A percentile compares a stretch with the other conserved stretches of the same genome.
phyloP scores from a whole-genome alignment of 495 filamentous ascomycete species.

The Aspergillus haitiensis region DNA sequence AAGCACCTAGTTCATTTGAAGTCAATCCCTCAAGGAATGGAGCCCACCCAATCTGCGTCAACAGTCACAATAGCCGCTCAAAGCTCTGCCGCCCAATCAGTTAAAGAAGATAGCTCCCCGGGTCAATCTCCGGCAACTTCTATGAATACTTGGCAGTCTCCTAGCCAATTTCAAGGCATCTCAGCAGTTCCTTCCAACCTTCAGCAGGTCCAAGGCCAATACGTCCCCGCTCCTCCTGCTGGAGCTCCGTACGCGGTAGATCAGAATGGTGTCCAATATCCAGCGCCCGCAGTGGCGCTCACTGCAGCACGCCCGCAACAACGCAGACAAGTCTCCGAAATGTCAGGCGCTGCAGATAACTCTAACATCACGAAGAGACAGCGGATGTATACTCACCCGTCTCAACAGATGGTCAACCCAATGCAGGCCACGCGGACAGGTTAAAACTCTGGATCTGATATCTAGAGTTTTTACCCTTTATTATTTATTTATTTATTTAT shows the following conservation, averaged over 20 bases:
- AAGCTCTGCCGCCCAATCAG: conserved; percentile 55
- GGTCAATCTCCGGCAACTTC: conserved; percentile 71
- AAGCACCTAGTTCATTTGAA: conserved; percentile 83
- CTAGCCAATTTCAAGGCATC: conserved; percentile 63
- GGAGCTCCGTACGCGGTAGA: conserved; percentile 51
- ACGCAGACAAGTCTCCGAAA: conserved; percentile 66
- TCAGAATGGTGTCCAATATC: conserved; percentile 53
- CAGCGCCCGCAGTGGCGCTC: conserved; percentile 50
- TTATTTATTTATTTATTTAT: neutral
- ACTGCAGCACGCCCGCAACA: conserved; percentile 49
- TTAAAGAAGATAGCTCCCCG: conserved; percentile 84
- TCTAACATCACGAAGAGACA: conserved; percentile 59
- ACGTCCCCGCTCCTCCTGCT: conserved; percentile 46
- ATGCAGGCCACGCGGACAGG: conserved; percentile 43
- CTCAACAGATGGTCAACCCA: conserved; percentile 44
- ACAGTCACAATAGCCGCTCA: conserved; percentile 53
- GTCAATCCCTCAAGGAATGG: conserved; percentile 57
- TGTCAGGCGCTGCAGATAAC: conserved; percentile 57
- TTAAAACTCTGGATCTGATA: conserved; percentile 21
- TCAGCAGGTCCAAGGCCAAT: conserved; percentile 53
- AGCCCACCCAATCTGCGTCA: conserved; percentile 49
- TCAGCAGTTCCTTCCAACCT: conserved; percentile 55
- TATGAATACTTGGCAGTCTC: conserved; percentile 71
- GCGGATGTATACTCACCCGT: conserved; percentile 59
- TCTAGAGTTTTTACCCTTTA: neutral